Evolutionary conservation across 768 basidiomycete genomes (phyloP).

Genomic region (Pulveroboletus frians): DNA sequence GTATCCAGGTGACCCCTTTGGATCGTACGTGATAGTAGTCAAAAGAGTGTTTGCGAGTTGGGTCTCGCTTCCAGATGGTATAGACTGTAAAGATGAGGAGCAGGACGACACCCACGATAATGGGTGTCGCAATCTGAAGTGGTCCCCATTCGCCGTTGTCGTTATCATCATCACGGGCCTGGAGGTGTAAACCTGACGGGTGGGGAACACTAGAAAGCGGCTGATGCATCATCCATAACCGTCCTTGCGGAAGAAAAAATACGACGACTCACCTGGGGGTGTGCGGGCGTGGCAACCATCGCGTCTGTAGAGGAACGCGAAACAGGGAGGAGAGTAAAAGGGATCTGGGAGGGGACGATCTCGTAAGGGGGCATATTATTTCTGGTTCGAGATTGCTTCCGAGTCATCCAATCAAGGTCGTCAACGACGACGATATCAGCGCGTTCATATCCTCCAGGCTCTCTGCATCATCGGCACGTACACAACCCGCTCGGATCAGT

Average conservation of each 20-base stretch:
- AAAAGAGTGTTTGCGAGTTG: no score
- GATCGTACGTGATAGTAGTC: no score
- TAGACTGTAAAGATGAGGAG: slow-evolving; percentile 18
- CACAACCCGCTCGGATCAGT: not conserved
- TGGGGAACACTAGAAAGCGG: slow-evolving; percentile 14
- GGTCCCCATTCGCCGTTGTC: slow-evolving; percentile 16
- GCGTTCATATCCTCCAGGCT: not conserved
- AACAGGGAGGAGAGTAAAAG: not conserved
- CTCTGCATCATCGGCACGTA: not conserved
- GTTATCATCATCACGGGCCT: slow-evolving; percentile 16
- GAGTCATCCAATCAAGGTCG: slow-evolving; percentile 15
- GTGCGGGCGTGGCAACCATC: slow-evolving; percentile 18
- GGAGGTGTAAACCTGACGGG: not conserved
- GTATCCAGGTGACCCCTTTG: slow-evolving; percentile 5
- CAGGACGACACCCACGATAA: slow-evolving; percentile 31
- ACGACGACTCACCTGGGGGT: slow-evolving; percentile 11
- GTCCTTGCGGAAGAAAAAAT: not conserved
- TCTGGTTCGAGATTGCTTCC: slow-evolving; percentile 13
- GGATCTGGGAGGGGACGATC: slow-evolving; percentile 5
- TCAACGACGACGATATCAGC: slow-evolving; percentile 1
- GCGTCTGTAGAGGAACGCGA: slow-evolving; percentile 6
- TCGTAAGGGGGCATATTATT: slow-evolving; percentile 16
- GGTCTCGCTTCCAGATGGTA: slow-evolving; percentile 23
- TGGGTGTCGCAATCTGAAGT: slow-evolving; percentile 32
- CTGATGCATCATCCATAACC: slow-evolving; percentile 12